Percentiles rank a stretch among this genome's conserved stretches.
phyloP scores from a whole-genome alignment of 371 early-diverging fungal genomes.

The Conidiobolus coronatus region DNA sequence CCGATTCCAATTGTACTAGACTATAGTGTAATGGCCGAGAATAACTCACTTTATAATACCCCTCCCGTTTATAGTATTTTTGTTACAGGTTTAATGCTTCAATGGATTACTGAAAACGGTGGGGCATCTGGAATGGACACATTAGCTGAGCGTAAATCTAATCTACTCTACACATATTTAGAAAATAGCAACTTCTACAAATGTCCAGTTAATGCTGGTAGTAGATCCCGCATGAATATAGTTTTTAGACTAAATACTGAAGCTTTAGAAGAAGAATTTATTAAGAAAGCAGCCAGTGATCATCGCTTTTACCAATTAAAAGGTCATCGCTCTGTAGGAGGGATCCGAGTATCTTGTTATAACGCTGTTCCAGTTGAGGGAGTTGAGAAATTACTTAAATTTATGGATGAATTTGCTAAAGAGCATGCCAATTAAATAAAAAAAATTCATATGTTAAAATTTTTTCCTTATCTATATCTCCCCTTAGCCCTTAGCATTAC shows the following conservation, averaged over 20 bases:
- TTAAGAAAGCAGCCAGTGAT: constrained; percentile 27
- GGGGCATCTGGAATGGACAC: constrained; percentile 41
- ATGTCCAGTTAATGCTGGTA: constrained; percentile 30
- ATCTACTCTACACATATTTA: constrained; percentile 42
- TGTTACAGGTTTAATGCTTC: constrained; percentile 51
- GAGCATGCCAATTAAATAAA: too few relatives aligned
- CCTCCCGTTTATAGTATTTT: constrained; percentile 92
- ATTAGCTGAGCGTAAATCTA: constrained; percentile 35
- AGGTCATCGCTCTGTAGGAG: constrained; percentile 88
- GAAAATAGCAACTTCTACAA: constrained; percentile 33
- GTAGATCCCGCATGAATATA: constrained; percentile 74
- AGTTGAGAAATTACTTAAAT: constrained; percentile 42
- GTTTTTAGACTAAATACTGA: constrained; percentile 50
- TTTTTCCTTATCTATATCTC: too few relatives aligned
- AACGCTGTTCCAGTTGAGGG: constrained; percentile 77
- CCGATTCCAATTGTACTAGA: constrained; percentile 63
- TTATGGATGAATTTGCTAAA: constrained; percentile 51
- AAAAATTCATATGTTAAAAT: too few relatives aligned
- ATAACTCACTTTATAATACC: constrained; percentile 84
- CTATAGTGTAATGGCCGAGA: constrained; percentile 53
- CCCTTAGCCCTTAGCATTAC: too few relatives aligned
- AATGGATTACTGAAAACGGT: constrained; percentile 25
- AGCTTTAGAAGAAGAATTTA: constrained; percentile 56
- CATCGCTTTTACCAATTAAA: constrained; percentile 53
- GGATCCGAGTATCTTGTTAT: constrained; percentile 80